Conservation (phyloP, 176 grass and related monocot species). For the Zea mays region Zm-B73-REFERENCE-NAM-5.0 NC_050104.1:115474001-115474500, state of each 20-base stretch:
- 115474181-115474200: conserved; percentile 72
- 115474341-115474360: not conserved
- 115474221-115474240: conserved; percentile 78
- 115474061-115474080: conserved; percentile 69
- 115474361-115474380: not conserved
- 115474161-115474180: conserved; percentile 76
- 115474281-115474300: conserved; percentile 88
- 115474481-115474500: too few relatives aligned
- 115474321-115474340: conserved; percentile 77
- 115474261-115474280: conserved; percentile 96
- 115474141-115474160: conserved; percentile 84
- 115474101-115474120: conserved; percentile 87
- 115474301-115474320: conserved; percentile 74
- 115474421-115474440: too few relatives aligned
- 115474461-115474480: too few relatives aligned
- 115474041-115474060: conserved; percentile 60
- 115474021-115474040: not conserved
- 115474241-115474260: conserved; percentile 70
- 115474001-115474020: conserved; percentile 45
- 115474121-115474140: conserved; percentile 82
- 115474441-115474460: too few relatives aligned
- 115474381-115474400: not conserved
- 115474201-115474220: conserved; percentile 85
- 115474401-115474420: not conserved
- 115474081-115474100: conserved; percentile 70